phyloP scores from a whole-genome alignment of 768 basidiomycete species.

The Calvatia gigantea region DNA sequence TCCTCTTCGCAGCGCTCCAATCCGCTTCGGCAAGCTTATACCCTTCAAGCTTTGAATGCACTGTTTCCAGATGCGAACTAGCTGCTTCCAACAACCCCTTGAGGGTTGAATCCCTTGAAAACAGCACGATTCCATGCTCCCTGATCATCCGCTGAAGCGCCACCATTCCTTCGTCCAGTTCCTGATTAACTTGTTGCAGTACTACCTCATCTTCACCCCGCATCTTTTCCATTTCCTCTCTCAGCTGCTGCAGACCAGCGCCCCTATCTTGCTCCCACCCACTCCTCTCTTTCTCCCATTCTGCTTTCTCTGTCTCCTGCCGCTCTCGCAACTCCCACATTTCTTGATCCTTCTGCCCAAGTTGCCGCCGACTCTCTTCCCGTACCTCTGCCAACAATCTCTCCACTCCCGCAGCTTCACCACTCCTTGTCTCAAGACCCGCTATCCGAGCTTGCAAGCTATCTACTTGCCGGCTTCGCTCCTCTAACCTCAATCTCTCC shows the following conservation, averaged over 20 bases:
- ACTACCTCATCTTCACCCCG: slow-evolving; percentile 36
- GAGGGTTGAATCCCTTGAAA: slow-evolving; percentile 47
- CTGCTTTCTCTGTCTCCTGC: slow-evolving; percentile 41
- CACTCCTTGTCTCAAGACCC: slow-evolving; percentile 27
- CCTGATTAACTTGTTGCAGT: slow-evolving; percentile 34
- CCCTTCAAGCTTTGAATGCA: slow-evolving; percentile 41
- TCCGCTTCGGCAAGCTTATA: slow-evolving; percentile 41
- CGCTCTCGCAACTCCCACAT: slow-evolving; percentile 32
- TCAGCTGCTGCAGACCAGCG: slow-evolving; percentile 38
- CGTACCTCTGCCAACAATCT: slow-evolving; percentile 32
- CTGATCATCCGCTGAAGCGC: slow-evolving; percentile 50
- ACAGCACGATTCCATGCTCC: slow-evolving; percentile 53
- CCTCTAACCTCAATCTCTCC: slow-evolving; percentile 42
- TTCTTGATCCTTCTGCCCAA: slow-evolving; percentile 39
- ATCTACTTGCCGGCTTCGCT: slow-evolving; percentile 31
- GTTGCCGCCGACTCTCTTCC: slow-evolving; percentile 28
- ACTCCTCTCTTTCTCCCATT: slow-evolving; percentile 49
- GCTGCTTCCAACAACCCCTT: slow-evolving; percentile 47
- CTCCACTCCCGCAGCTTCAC: slow-evolving; percentile 38
- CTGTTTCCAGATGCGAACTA: slow-evolving; percentile 45
- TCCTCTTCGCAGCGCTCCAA: slow-evolving; percentile 42
- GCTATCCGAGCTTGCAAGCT: slow-evolving; percentile 40
- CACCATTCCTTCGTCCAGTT: slow-evolving; percentile 49
- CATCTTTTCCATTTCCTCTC: slow-evolving; percentile 44
- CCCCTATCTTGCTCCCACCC: slow-evolving; percentile 46